Percentiles rank a stretch among this genome's conserved stretches.
Evolutionary conservation across 225 moss, liverwort and hornwort species (phyloP).

Genomic region (Ulota crispa): DNA sequence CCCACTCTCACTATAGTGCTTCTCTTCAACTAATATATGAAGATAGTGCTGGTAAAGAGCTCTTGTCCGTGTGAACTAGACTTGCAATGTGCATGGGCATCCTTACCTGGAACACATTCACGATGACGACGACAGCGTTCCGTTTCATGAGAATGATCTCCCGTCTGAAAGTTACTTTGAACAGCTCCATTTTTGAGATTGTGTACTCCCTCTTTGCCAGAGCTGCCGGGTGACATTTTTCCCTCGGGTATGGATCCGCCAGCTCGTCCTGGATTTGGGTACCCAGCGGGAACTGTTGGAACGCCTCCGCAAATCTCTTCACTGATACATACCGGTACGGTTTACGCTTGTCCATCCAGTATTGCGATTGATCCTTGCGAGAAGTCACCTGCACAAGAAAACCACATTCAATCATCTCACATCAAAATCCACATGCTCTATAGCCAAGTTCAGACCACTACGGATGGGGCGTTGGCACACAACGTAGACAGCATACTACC

Average conservation of each 20-base stretch:
- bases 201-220: conserved; percentile 45
- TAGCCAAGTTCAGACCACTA: not conserved
- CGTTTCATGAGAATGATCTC: conserved; percentile 61
- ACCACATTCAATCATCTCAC: not conserved
- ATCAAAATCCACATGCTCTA: not conserved
- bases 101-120: conserved; percentile 62
- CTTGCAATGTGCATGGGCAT: not conserved
- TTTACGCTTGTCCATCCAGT: conserved; percentile 66
- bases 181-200: conserved; percentile 45
- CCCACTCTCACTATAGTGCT: not conserved
- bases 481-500: too few relatives aligned
- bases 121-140: conserved; percentile 43
- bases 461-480: not conserved
- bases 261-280: conserved; percentile 48
- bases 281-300: conserved; percentile 42
- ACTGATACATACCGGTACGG: conserved; percentile 75
- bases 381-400: conserved; percentile 63
- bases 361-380: conserved; percentile 88
- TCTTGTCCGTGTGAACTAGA: not conserved
- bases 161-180: conserved; percentile 62
- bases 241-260: conserved; percentile 39
- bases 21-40: not conserved
- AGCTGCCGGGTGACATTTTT: conserved; percentile 58
- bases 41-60: too few relatives aligned
- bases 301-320: conserved; percentile 50